A percentile compares a stretch with the other conserved stretches of the same genome.
phyloP scores from a whole-genome alignment of 768 basidiomycete species.

The Mycena belliarum region DNA sequence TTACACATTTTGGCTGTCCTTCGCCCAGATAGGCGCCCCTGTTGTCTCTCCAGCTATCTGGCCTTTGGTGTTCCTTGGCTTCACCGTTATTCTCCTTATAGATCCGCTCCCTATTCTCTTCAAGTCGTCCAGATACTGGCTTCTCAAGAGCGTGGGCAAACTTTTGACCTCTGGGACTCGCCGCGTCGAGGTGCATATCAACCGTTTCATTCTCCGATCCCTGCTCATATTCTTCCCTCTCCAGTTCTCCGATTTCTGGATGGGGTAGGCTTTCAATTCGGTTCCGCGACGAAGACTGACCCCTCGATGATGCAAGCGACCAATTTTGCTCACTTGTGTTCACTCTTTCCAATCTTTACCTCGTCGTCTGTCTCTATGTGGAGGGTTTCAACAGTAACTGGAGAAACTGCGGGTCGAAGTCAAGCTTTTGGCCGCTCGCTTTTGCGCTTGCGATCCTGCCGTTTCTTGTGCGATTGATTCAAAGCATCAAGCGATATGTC shows the following conservation, averaged over 20 bases:
- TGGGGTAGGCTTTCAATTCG: conserved; percentile 54
- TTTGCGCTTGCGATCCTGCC: conserved; percentile 67
- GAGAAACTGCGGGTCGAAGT: conserved; percentile 46
- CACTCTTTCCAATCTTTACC: conserved; percentile 70
- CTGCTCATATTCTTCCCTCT: neutral
- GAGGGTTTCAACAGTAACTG: conserved; percentile 52
- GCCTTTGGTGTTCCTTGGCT: conserved; percentile 80
- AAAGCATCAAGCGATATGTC: conserved; percentile 83
- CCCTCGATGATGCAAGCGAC: conserved; percentile 48
- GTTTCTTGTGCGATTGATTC: conserved; percentile 73
- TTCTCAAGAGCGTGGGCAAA: conserved; percentile 61
- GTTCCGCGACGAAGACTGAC: neutral
- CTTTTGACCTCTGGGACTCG: conserved; percentile 69
- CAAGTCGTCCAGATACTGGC: conserved; percentile 77
- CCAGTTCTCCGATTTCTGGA: conserved; percentile 89
- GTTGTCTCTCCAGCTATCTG: conserved; percentile 69
- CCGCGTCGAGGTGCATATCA: conserved; percentile 73
- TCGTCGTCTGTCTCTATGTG: conserved; percentile 73
- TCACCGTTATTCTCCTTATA: conserved; percentile 58
- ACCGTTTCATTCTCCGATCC: neutral
- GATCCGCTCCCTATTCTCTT: conserved; percentile 75
- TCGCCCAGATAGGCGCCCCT: conserved; percentile 57
- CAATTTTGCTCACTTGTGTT: conserved; percentile 82
- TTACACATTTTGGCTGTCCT: conserved; percentile 86
- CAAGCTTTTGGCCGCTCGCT: conserved; percentile 60